A percentile compares a stretch with the other conserved stretches of the same genome.
phyloP scores from a whole-genome alignment of 208 protist genomes.

The Angomonas deanei region DNA sequence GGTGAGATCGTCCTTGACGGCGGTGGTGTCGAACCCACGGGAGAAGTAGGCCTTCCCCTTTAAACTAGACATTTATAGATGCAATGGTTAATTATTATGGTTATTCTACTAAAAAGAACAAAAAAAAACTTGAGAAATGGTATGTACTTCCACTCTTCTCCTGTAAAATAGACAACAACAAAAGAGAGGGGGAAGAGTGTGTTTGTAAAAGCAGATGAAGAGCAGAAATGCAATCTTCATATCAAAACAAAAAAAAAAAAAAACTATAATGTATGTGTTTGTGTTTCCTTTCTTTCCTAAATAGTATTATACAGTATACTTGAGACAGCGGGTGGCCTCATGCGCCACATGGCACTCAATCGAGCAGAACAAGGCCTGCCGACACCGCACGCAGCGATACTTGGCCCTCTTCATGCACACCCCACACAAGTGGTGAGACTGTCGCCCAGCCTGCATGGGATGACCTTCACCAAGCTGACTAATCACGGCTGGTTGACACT shows the following conservation, averaged over 20 bases:
- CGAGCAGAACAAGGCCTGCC: slow-evolving; percentile 64
- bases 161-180: background rate
- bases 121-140: too few species aligned
- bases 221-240: too few species aligned
- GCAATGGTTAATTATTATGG: background rate
- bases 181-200: too few species aligned
- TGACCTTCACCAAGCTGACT: background rate
- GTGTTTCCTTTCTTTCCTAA: background rate
- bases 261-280: background rate
- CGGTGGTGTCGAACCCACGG: slow-evolving; percentile 76
- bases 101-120: background rate
- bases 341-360: slow-evolving; percentile 73
- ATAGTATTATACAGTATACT: slow-evolving; percentile 38
- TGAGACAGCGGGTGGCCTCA: slow-evolving; percentile 72
- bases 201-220: too few species aligned
- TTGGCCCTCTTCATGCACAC: slow-evolving; percentile 62
- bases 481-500: too few species aligned
- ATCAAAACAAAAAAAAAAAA: too few species aligned
- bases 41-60: slow-evolving; percentile 49
- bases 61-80: slow-evolving; percentile 17
- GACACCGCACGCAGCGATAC: slow-evolving; percentile 67
- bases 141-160: background rate
- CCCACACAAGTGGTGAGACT: slow-evolving; percentile 53
- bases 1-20: slow-evolving; percentile 85
- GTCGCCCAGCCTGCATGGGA: background rate